These are phyloP conservation scores for Cadophora gregata DNA, from an alignment of 2,329 filamentous ascomycete genomes.

Conservation along the genomic window DNA sequence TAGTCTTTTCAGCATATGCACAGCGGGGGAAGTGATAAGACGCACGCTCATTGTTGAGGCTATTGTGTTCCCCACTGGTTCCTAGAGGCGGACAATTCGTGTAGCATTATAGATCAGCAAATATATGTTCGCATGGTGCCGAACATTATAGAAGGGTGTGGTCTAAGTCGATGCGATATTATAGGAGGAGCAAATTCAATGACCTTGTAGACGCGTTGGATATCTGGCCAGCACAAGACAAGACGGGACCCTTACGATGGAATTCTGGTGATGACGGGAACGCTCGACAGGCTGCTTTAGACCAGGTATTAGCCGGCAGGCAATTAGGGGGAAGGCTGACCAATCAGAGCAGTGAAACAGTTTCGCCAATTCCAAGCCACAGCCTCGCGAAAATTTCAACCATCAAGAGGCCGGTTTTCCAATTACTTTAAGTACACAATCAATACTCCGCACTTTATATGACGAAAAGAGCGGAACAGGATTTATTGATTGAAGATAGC, in stretches of 20 bases:
- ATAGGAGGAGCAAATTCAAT: neutral
- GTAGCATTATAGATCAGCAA: slow-evolving; percentile 27
- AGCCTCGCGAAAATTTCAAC: slow-evolving; percentile 13
- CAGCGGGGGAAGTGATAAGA: neutral
- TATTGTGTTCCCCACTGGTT: slow-evolving; percentile 22
- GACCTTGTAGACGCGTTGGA: slow-evolving; percentile 1
- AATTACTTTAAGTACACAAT: neutral
- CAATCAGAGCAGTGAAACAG: neutral
- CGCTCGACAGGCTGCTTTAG: too few relatives aligned
- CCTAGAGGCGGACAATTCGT: slow-evolving; percentile 7
- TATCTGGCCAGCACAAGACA: neutral
- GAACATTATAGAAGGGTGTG: neutral
- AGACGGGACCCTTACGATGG: slow-evolving; percentile 1
- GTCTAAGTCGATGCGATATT: neutral
- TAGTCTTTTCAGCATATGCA: slow-evolving; percentile 20
- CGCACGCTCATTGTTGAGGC: slow-evolving; percentile 42
- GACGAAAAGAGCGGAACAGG: too few relatives aligned
- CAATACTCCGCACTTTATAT: neutral
- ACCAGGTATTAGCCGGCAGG: neutral
- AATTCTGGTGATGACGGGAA: neutral
- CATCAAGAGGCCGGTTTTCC: neutral
- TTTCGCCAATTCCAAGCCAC: slow-evolving; percentile 1
- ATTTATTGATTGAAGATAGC: neutral
- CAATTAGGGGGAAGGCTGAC: neutral
- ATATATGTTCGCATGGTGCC: slow-evolving; percentile 25